These are phyloP conservation scores for Sclerotinia glacialis DNA, from an alignment of 2,329 filamentous ascomycete species.

Conservation along the genomic window DNA sequence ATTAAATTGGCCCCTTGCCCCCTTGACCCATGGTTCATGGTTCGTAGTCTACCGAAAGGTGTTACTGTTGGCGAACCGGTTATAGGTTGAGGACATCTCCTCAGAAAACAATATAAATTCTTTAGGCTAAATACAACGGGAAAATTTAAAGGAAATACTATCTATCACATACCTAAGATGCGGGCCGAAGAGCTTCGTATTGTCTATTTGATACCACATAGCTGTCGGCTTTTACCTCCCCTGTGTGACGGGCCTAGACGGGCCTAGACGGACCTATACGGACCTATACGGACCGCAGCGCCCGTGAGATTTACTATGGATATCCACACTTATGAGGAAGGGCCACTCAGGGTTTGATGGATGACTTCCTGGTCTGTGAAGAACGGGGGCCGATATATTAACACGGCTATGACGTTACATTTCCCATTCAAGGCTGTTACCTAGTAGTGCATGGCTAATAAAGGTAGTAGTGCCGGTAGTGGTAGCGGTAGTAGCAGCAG, in stretches of 20 bases:
- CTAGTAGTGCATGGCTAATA: neutral
- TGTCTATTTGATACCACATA: neutral
- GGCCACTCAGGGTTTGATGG: neutral
- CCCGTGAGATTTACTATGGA: neutral
- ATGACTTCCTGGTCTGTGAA: neutral
- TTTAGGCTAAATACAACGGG: constrained; percentile 16
- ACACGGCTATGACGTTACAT: neutral
- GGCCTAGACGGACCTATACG: no score
- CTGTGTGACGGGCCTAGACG: neutral
- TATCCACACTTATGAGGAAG: neutral
- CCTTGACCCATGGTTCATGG: no score
- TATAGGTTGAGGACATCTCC: neutral
- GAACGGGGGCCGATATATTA: neutral
- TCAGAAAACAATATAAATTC: neutral
- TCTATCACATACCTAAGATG: neutral
- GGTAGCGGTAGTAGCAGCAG: neutral
- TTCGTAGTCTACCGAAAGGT: neutral
- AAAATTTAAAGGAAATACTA: neutral
- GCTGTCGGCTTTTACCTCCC: neutral
- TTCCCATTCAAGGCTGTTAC: neutral
- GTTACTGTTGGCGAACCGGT: neutral
- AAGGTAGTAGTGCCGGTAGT: no score
- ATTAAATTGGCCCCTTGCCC: no score
- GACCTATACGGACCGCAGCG: neutral
- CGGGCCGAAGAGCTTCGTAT: constrained; percentile 1